Conservation (phyloP, 2,329 filamentous ascomycete species). For the Epichloe coenophiala region DNA sequence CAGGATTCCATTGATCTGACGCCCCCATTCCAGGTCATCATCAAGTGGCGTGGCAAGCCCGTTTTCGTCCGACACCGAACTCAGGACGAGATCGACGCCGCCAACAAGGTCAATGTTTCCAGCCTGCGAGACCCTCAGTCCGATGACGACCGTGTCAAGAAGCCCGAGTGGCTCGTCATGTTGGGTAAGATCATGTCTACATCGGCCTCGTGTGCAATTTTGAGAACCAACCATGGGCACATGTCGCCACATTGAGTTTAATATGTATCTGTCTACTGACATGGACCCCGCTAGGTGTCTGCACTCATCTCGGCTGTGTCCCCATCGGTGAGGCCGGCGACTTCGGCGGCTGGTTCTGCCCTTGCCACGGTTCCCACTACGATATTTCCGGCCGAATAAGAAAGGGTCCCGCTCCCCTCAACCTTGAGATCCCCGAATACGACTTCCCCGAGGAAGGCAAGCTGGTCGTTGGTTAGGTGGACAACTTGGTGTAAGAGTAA, state of each 20-base stretch:
- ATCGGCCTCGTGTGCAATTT: too few relatives aligned
- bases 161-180: constrained; percentile 98
- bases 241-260: neutral
- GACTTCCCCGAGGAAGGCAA: constrained; percentile 83
- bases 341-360: constrained; percentile 99
- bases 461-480: constrained; percentile 77
- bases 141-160: constrained; percentile 89
- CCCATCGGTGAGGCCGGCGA: constrained; percentile 98
- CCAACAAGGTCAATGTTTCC: constrained; percentile 74
- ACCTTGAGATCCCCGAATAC: constrained; percentile 89
- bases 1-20: neutral
- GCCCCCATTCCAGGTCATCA: constrained; percentile 58
- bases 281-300: constrained; percentile 53
- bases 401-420: constrained; percentile 92
- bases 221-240: neutral
- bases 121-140: constrained; percentile 80
- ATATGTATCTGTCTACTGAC: neutral
- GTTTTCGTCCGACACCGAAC: constrained; percentile 99
- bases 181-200: constrained; percentile 46
- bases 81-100: constrained; percentile 81
- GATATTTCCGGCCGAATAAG: constrained; percentile 97
- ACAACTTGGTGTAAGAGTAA: constrained; percentile 8
- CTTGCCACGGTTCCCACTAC: constrained; percentile 99
- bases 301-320: constrained; percentile 98
- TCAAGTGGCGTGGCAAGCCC: constrained; percentile 99